A percentile compares a stretch with the other conserved stretches of the same genome.
Conservation (phyloP, 345 rosid genomes). For the Hevea brasiliensis region DNA sequence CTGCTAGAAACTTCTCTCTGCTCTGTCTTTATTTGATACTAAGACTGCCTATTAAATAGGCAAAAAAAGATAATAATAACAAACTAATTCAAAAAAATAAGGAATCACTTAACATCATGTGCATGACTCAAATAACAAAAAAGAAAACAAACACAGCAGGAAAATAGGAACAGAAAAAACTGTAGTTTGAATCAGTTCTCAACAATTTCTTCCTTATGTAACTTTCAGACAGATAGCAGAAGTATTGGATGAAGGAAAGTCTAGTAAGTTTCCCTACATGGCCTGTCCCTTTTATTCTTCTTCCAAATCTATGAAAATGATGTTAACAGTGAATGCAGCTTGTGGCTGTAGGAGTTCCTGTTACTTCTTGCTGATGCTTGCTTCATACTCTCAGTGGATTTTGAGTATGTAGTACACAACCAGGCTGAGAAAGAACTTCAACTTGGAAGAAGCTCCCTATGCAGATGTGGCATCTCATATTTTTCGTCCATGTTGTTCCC, state of each 20-base stretch:
- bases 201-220: slow-evolving; percentile 45
- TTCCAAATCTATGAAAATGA: not conserved
- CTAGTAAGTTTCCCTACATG: slow-evolving; percentile 28
- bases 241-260: slow-evolving; percentile 49
- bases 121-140: no score
- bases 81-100: no score
- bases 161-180: no score
- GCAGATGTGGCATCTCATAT: slow-evolving; percentile 33
- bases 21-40: no score
- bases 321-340: slow-evolving; percentile 25
- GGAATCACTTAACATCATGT: no score
- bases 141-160: no score
- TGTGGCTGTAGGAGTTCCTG: slow-evolving; percentile 39
- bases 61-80: no score
- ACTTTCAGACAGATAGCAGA: slow-evolving; percentile 56
- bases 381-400: slow-evolving; percentile 49
- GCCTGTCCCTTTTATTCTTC: not conserved
- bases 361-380: slow-evolving; percentile 46
- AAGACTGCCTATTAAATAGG: no score
- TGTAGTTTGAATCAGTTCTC: no score
- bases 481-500: not conserved
- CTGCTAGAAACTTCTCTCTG: no score
- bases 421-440: slow-evolving; percentile 42
- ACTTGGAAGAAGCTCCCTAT: slow-evolving; percentile 49
- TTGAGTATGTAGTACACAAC: slow-evolving; percentile 49